Evolutionary conservation across 1,284 basidiomycete genomes (phyloP), one percentile per base, ranked within the genome.

Genomic region (Tilletia horrida): DNA sequence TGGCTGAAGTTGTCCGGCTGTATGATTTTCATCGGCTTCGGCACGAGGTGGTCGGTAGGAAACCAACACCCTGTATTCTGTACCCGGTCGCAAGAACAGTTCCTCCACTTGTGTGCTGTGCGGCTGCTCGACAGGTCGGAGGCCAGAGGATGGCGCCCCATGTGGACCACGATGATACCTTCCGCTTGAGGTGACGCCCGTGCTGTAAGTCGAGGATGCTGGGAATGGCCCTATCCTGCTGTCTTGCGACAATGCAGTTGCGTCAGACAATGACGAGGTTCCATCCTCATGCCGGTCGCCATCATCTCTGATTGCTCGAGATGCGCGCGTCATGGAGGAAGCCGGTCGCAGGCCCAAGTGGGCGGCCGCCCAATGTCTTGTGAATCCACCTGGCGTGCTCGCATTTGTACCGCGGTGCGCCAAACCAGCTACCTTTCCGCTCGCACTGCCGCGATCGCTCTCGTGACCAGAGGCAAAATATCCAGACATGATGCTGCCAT

Each of bases 61-160:
- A 6, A 85, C 84, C 45, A 84, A 82, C 13, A 85, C 79, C n/a
- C 84, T 79, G 69, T 85, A 84, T 70, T 84, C 84, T 18, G 82
- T 83, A 11, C 85, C 85, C 1, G 85, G 84, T 6, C 84, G 77
- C 71, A 85, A 82, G 25, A 84, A 81, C n/a, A 85, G 76, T 71
- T 85, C 84, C 69, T 85, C 85, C 21, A 85, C 81, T 67, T 84
- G 84, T 63, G 80, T 80, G 68, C 72, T 75, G 62, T 81, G 79
- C 18, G 73, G 71, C 64, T 81, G 76, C 65, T 81, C 80, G 3
- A 70, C 72, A 57, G 72, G 69, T 31, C 77, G 74, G 14, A 81
- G 69, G 40, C 67, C 68, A 55, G 35, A 23, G 1, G n/a, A n/a
- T 23, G 27, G n/a, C 25, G 13, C 35, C 21, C 6, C 63, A 63